Base-by-base conservation (phyloP, 768 basidiomycete species). In the Mycena albidolilacea region DNA sequence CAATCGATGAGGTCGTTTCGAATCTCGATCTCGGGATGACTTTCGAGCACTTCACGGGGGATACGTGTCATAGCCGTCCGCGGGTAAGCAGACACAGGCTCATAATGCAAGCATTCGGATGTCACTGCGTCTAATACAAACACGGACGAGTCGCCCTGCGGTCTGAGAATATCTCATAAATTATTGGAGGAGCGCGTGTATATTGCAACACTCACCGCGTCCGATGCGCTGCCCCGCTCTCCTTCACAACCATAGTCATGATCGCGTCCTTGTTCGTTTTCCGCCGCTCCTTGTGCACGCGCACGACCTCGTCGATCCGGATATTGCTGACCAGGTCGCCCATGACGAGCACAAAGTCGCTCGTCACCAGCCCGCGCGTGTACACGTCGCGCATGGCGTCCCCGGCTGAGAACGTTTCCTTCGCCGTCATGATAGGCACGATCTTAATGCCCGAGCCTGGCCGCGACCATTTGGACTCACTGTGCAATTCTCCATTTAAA, bases 351-450 rank as follows among this genome's bases (percentile, higher is more conserved):
- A 98, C 92, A 82, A 96, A 97, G 80, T 98, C 97, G 74, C 89
- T 89, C 4, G 95, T 94, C 78, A 98, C 93, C 78, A 98, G 88
- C 64, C 96, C 95, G 73, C 95, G 92, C 52, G 93, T 93, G 83
- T 98, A 97, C 79, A 97, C 93, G 81, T 97, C 96, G 74, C 96
- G 93, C 90, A 97, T 90, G 55, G 95, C 95, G 82, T 97, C 96
- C 5, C 96, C 96, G 0, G 94, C 92, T 8, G 96, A 95, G 84
- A 92, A 93, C 3, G 93, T 95, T 81, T 94, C 92, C 79, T 94
- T 95, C 63, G 94, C 92, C 10, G 93, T 95, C 80, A 96, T 87
- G 74, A 97, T 92, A 43, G 95, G 94, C 39, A 92, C 89, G 75
- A 97, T 95, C 82, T 91, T 94, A 80, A 97, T 88, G 12, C 92